Conservation (phyloP, 306 rosid species). For the Dryas drummondii region DNA sequence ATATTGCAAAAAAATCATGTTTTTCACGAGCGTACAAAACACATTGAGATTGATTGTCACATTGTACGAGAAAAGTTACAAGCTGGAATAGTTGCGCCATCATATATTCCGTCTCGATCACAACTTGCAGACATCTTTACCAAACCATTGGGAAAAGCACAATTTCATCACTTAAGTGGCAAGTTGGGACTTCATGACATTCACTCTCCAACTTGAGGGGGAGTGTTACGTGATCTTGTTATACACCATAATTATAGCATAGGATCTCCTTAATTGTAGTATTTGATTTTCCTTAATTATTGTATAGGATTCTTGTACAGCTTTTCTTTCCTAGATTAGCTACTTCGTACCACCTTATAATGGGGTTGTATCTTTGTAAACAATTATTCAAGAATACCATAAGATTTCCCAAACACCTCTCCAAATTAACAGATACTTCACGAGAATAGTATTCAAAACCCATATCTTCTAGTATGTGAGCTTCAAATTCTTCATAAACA, state of each 20-base stretch:
- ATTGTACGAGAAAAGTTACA: background rate
- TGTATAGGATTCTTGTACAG: no score
- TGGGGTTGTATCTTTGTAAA: no score
- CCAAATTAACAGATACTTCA: conserved; percentile 34
- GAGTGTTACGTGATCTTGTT: background rate
- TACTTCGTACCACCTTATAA: no score
- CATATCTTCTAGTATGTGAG: conserved; percentile 49
- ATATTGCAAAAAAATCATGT: background rate
- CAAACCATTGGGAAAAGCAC: background rate
- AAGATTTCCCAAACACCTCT: no score
- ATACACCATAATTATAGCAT: no score
- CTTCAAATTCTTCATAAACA: conserved; percentile 50
- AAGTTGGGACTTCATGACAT: background rate
- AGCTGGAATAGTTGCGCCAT: background rate
- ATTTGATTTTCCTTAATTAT: no score
- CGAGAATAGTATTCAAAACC: conserved; percentile 44
- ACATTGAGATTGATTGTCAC: background rate
- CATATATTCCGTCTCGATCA: background rate
- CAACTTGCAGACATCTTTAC: background rate
- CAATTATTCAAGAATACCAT: no score
- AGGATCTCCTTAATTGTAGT: no score
- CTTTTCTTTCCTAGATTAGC: no score
- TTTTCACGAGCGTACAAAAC: background rate
- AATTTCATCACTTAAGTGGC: background rate
- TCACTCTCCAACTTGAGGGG: background rate